Base-by-base conservation (phyloP, 208 protist genomes). In the Phytomonas francai region DNA sequence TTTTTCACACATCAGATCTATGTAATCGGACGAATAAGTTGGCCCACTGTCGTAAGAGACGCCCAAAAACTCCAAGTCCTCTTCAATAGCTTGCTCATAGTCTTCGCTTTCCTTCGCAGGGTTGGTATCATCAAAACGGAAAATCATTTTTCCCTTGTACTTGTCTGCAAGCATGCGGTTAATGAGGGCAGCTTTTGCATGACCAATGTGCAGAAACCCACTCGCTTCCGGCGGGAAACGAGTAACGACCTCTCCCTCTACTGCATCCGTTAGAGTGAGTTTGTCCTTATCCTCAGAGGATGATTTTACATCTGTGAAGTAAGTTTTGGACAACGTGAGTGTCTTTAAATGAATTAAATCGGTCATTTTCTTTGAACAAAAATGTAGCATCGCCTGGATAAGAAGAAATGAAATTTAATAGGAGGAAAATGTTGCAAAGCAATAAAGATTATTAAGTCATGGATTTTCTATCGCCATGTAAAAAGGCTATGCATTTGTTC, bases 41-140 rank as follows among this genome's bases (percentile, higher is more conserved):
- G 85, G 85, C 0, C 85, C 84, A 11, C 68, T 31, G 74, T 98
- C 97, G 61, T 91, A 89, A 16, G 73, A 79, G 51, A 99, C 97
- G 7, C 87, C 87, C 9, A 99, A 83, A 0, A 80, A 84, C n/a
- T 70, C 58, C 8, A 99, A 67, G 78, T 99, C 99, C 27, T 94
- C 74, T 30, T 95, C 72, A 67, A 99, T 99, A 42, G 87, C 93
- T 16, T 97, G 72, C 61, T 98, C 97, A 72, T 97, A 99, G 70
- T 97, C 92, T 54, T 91, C 85, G 65, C 97, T 98, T 77, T 99
- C 98, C 73, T 99, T 99, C 1, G 88, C 78, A 16, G 98, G 99
- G 85, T 99, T 99, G 29, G 99, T 99, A 85, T 99, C 99, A 85
- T 99, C 99, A 68, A 99, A 99, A 25, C 98, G 91, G 68, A 99